Percentiles rank a stretch among this genome's conserved stretches.
Evolutionary conservation across 176 grass and related monocot genomes (phyloP).

Genomic region (Oryza australiensis): DNA sequence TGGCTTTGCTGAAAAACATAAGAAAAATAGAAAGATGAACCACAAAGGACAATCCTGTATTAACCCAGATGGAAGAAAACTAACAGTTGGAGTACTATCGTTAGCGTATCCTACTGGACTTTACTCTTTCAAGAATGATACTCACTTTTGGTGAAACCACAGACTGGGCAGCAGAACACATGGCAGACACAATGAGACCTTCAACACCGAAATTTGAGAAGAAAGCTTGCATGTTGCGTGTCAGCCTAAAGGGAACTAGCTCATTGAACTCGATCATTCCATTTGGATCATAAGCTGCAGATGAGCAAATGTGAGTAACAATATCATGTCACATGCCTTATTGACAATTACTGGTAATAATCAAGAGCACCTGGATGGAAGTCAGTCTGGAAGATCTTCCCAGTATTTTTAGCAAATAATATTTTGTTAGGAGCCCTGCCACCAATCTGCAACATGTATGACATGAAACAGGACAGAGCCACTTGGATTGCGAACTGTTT

Average conservation of each 20-base stretch:
- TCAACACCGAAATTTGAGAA: constrained; percentile 98
- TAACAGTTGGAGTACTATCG: not conserved
- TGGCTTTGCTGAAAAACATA: constrained; percentile 81
- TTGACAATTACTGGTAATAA: not conserved
- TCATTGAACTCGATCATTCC: constrained; percentile 97
- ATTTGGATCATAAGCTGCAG: constrained; percentile 93
- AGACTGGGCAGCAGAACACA: constrained; percentile 95
- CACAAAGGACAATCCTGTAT: not conserved
- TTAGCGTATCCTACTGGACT: constrained; percentile 8
- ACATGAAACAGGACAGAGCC: constrained; percentile 97
- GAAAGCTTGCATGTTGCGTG: constrained; percentile 96
- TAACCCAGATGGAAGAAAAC: not conserved
- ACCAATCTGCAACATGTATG: constrained; percentile 97
- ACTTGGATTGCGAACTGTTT: constrained; percentile 96
- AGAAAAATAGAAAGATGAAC: constrained; percentile 9
- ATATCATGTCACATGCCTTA: not conserved
- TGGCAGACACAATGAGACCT: constrained; percentile 90
- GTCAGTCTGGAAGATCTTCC: constrained; percentile 96
- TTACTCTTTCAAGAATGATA: constrained; percentile 9
- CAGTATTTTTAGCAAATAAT: constrained; percentile 97
- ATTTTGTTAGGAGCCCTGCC: constrained; percentile 98
- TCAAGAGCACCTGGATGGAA: constrained; percentile 88
- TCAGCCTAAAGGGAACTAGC: constrained; percentile 96
- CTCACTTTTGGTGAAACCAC: constrained; percentile 91
- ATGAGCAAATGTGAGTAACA: constrained; percentile 32